These are phyloP conservation scores for Cercospora sp. DNA, from an alignment of 2,329 filamentous ascomycete species.

Conservation along the genomic window DNA sequence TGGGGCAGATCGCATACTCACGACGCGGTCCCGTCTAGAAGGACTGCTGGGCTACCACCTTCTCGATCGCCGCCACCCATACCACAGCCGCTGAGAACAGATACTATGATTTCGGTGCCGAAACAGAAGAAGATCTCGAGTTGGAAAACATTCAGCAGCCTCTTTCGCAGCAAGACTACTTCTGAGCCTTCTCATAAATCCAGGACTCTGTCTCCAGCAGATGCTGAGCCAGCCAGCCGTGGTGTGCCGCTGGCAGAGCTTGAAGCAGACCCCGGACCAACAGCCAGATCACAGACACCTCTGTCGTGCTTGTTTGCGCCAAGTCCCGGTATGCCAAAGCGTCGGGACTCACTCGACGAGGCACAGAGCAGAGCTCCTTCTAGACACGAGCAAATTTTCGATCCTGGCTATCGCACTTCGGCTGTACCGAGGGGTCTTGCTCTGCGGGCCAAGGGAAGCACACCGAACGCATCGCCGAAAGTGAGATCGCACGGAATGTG, in stretches of 20 bases:
- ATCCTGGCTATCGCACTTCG: slow-evolving; percentile 4
- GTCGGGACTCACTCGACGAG: not conserved
- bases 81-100: not conserved
- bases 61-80: slow-evolving; percentile 10
- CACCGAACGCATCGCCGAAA: not conserved
- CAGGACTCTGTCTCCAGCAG: not conserved
- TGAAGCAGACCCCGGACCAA: slow-evolving; percentile 2
- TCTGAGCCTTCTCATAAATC: slow-evolving; percentile 9
- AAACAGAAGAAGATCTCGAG: slow-evolving; percentile 32
- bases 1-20: slow-evolving; percentile 30
- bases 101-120: slow-evolving; percentile 4
- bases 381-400: slow-evolving; percentile 7
- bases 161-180: slow-evolving; percentile 28
- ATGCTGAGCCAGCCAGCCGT: not conserved
- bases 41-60: slow-evolving; percentile 11
- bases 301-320: slow-evolving; percentile 20
- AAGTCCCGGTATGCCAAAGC: slow-evolving; percentile 9
- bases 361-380: slow-evolving; percentile 6
- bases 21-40: slow-evolving; percentile 22
- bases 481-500: slow-evolving; percentile 14
- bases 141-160: slow-evolving; percentile 33
- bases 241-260: not conserved
- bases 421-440: slow-evolving; percentile 5
- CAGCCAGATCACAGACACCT: slow-evolving; percentile 5
- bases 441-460: not conserved